Percentiles rank a stretch among this genome's conserved stretches.
These are phyloP conservation scores for Collariella sp. DNA, from an alignment of 495 filamentous ascomycete species.

Conservation along the genomic window DNA sequence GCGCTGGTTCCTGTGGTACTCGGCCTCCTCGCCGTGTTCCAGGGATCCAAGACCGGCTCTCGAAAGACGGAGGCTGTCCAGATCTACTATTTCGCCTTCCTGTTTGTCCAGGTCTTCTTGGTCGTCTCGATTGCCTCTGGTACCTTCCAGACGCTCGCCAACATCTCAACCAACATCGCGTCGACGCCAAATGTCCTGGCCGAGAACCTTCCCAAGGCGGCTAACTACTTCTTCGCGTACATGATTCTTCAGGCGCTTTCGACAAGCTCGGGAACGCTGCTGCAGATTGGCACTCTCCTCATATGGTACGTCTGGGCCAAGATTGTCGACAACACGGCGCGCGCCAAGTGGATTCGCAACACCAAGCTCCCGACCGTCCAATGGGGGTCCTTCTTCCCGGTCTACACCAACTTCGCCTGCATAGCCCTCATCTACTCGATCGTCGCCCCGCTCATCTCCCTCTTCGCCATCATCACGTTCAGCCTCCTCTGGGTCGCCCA, in stretches of 20 bases:
- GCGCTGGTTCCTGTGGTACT: slow-evolving; percentile 72
- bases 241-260: slow-evolving; percentile 91
- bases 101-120: slow-evolving; percentile 92
- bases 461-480: slow-evolving; percentile 94
- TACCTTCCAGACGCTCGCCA: slow-evolving; percentile 55
- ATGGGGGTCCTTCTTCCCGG: slow-evolving; percentile 92
- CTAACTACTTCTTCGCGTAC: slow-evolving; percentile 98
- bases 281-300: slow-evolving; percentile 71
- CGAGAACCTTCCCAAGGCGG: slow-evolving; percentile 72
- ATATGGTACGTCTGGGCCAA: slow-evolving; percentile 74
- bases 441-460: slow-evolving; percentile 78
- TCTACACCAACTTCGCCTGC: slow-evolving; percentile 91
- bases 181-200: slow-evolving; percentile 67
- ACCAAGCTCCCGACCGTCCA: slow-evolving; percentile 67
- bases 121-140: slow-evolving; percentile 86
- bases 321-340: slow-evolving; percentile 75
- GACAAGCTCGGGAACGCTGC: slow-evolving; percentile 77
- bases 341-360: slow-evolving; percentile 81
- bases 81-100: slow-evolving; percentile 86
- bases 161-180: slow-evolving; percentile 48
- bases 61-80: slow-evolving; percentile 74
- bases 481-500: slow-evolving; percentile 92
- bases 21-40: slow-evolving; percentile 55
- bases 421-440: slow-evolving; percentile 91
- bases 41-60: slow-evolving; percentile 78